Evolutionary conservation across 2,329 filamentous ascomycete species (phyloP).

Genomic region (Fusarium burgessii): DNA sequence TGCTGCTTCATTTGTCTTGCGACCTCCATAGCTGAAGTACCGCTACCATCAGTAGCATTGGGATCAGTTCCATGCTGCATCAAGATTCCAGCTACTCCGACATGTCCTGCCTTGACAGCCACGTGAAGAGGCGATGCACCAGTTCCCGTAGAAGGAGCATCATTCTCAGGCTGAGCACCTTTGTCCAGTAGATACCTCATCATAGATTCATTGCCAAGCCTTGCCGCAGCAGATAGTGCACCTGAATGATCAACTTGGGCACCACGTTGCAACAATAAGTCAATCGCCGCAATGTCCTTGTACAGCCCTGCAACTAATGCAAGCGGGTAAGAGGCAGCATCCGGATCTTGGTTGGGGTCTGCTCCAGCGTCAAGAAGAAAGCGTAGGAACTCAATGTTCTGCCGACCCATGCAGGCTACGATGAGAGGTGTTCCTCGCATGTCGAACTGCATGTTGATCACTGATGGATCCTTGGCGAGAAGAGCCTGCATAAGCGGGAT

Average conservation of each 20-base stretch:
- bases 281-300: not conserved
- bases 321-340: not conserved
- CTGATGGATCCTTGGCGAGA: not conserved
- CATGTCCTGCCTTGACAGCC: not conserved
- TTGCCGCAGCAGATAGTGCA: not conserved
- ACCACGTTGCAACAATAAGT: not conserved
- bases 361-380: not conserved
- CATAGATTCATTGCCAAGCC: not conserved
- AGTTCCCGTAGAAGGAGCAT: not conserved
- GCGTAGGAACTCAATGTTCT: not conserved
- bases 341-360: not conserved
- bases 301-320: not conserved
- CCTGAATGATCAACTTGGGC: not conserved
- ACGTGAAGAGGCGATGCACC: not conserved
- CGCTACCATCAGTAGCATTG: rapidly evolving
- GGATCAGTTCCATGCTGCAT: not conserved
- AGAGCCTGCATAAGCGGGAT: not conserved
- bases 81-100: not conserved
- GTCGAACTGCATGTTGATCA: slow-evolving; percentile 8
- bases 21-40: not conserved
- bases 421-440: not conserved
- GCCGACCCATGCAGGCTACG: not conserved
- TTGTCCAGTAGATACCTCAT: not conserved
- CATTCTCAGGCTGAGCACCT: not conserved
- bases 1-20: not conserved